Evolutionary conservation across 1,284 basidiomycete genomes (phyloP), one percentile per base, ranked within the genome.

Genomic region (Gastroboletus turbinatus): DNA sequence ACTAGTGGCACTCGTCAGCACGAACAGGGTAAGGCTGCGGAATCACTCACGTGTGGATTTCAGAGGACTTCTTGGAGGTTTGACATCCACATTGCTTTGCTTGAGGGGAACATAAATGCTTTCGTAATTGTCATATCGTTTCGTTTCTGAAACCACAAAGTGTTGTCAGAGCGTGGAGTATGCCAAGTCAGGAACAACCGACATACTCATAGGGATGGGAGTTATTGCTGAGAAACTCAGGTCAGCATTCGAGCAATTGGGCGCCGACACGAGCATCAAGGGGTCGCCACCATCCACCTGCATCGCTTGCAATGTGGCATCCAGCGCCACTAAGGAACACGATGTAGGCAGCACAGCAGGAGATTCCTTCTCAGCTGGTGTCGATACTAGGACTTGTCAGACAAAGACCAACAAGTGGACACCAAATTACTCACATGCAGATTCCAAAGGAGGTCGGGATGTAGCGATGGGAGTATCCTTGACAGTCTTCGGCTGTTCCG

Each of bases 401-500:
- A 47, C 23, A 42, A 47, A 19, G 4, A 16, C 14, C 9, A 36
- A 36, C 32, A 35, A 25, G 30, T 16, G 5, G 2, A 4, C 7
- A 13, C 11, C n/a, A 29, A 47, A 45, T 23, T 3, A 33, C 66
- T 61, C 36, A 69, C 65, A 10, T n/a, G 36, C 5, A 27, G 44
- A 42, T 33, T 36, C 36, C 39, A 27, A 49, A 46, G 48, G 49
- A 32, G 40, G 25, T 38, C n/a, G 27, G 19, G 25, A 21, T 29
- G 30, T 50, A 5, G 23, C 21, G 16, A 33, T 19, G 36, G 58
- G 10, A 48, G 46, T 29, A 43, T 38, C 7, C 30, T 29, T n/a
- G 25, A 38, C 14, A 30, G 46, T 47, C 53, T 51, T 66, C 27
- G 21, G 47, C 48, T 44, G 53, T 33, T 30, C 30, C 48, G 38